Percentiles rank a stretch among this genome's conserved stretches.
Conservation (phyloP, 1,284 basidiomycete genomes). For the Ganoderma sinense region DNA sequence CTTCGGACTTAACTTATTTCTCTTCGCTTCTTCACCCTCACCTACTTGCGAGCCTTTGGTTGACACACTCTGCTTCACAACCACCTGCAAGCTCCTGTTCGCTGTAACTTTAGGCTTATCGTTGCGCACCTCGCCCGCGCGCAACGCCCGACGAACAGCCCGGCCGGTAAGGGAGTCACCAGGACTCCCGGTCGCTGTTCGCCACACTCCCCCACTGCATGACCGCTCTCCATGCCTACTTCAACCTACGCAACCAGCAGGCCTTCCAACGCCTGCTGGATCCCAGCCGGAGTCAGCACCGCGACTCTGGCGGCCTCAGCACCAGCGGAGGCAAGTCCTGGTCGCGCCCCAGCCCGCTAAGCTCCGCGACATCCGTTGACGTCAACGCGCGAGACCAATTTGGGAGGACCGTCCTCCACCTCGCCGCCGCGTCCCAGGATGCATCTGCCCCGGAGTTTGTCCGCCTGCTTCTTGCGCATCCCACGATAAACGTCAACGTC, state of each 20-base stretch:
- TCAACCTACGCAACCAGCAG: constrained; percentile 78
- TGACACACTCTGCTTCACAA: constrained; percentile 6
- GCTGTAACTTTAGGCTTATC: constrained; percentile 25
- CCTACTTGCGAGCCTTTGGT: constrained; percentile 1
- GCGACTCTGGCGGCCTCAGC: constrained; percentile 40
- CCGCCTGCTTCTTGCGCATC: constrained; percentile 81
- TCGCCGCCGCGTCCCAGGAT: constrained; percentile 71
- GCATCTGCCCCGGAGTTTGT: constrained; percentile 82
- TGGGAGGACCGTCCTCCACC: constrained; percentile 86
- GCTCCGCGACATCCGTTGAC: constrained; percentile 51
- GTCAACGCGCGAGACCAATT: constrained; percentile 79
- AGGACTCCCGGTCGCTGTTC: constrained; percentile 37
- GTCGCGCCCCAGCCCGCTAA: constrained; percentile 59
- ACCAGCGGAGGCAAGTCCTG: constrained; percentile 72
- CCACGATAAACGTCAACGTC: constrained; percentile 83
- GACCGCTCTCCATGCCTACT: constrained; percentile 86
- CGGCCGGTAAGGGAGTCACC: constrained; percentile 32
- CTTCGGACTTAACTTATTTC: constrained; percentile 30
- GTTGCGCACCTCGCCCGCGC: constrained; percentile 27
- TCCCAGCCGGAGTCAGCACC: constrained; percentile 33
- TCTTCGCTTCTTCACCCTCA: constrained; percentile 24
- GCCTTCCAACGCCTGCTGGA: constrained; percentile 86
- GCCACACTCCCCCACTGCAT: constrained; percentile 48
- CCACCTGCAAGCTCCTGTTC: constrained; percentile 11
- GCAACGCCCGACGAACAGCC: constrained; percentile 31